Conservation (phyloP, 169 alveolate species). For the Toxoplasma gondii region DNA sequence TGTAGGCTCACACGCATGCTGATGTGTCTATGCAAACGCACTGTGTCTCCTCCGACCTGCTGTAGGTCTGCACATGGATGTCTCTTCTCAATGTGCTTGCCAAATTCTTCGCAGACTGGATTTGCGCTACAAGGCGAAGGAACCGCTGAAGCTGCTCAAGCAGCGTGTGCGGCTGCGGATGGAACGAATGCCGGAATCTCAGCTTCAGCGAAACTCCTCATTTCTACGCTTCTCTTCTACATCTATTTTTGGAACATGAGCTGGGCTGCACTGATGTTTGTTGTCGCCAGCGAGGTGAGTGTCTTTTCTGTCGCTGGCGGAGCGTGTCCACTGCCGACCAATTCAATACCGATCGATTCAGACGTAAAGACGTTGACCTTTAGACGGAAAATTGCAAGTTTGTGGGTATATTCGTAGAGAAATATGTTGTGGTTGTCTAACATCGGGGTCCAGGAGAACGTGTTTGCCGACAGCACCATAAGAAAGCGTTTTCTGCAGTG, state of each 20-base stretch:
- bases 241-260: slow-evolving; percentile 57
- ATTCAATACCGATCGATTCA: neutral
- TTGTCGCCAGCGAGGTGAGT: slow-evolving; percentile 61
- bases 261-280: slow-evolving; percentile 69
- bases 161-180: slow-evolving; percentile 20
- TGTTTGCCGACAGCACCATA: too few relatives aligned
- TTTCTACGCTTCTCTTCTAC: slow-evolving; percentile 29
- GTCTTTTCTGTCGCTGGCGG: neutral
- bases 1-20: too few relatives aligned
- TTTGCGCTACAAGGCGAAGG: neutral
- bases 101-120: slow-evolving; percentile 25
- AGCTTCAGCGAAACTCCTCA: slow-evolving; percentile 15
- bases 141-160: slow-evolving; percentile 2
- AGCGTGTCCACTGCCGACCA: neutral
- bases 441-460: too few relatives aligned
- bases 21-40: too few relatives aligned
- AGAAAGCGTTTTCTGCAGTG: too few relatives aligned
- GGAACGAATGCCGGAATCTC: neutral
- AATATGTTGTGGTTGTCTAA: too few relatives aligned
- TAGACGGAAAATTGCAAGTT: too few relatives aligned
- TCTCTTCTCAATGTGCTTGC: too few relatives aligned
- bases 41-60: too few relatives aligned
- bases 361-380: neutral
- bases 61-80: too few relatives aligned
- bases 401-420: too few relatives aligned